Evolutionary conservation across 2,329 filamentous ascomycete genomes (phyloP), one percentile per base, ranked within the genome.

Genomic region (Calonectria pseudoturangicola): DNA sequence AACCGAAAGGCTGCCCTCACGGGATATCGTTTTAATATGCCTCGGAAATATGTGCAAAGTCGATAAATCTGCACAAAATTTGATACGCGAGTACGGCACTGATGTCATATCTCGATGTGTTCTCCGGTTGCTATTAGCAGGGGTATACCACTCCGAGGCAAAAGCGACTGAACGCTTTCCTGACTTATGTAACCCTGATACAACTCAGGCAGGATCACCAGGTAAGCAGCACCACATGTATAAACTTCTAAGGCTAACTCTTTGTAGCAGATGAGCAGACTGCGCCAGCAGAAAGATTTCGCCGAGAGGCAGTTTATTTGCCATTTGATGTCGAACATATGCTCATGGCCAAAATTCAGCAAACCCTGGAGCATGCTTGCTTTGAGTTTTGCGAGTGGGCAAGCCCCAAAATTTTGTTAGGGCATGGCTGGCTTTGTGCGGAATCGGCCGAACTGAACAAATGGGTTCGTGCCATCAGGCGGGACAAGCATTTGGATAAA

Each of bases 291-390:
- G 21, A 10, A 12, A 3, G 12, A 13, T 12, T 48, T 13, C 2
- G 21, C 8, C 6, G 12, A 9, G 16, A n/a, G 8, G 9, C 45
- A 8, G 9, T 48, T 4, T 33, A 45, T 45, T 28, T 66, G 3
- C 48, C 21, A 3, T 66, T 66, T 21, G 18, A 43, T 2, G 25
- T 25, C 16, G 21, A 66, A 15, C 48, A 66, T n/a, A 56, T 18
- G 48, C 64, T 66, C 28, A 54, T 66, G 47, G 45, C 28, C 16
- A 13, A 56, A 18, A 25, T 66, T 16, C 47, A 66, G n/a, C 9
- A 28, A 12, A n/a, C 1, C n/a, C 15, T 66, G 9, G 64, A 66
- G 33, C 4, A 13, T 30, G 43, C 43, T 3, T 66, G 47, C 48
- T 66, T 28, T 28, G 33, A 27, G 21, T 66, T 21, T 33, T 15